Base-by-base conservation (phyloP, 1,284 basidiomycete genomes). In the Ceratobasidium papillatum region DNA sequence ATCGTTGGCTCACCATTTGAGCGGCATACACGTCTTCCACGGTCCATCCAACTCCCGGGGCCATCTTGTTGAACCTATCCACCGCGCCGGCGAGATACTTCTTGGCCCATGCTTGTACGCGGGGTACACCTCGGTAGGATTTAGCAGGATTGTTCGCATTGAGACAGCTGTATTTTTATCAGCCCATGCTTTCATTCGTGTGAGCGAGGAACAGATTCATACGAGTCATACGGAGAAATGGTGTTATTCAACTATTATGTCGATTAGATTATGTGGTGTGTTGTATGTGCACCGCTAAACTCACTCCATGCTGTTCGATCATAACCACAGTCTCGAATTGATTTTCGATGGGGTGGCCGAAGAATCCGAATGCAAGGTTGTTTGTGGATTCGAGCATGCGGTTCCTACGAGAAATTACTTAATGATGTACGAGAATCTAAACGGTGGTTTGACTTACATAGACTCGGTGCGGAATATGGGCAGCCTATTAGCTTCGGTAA, bases 401-500 rank as follows among this genome's bases (percentile, higher is more conserved):
- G 81, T 94, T 89, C 80, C 91, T 89, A 52, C 22, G 25, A 11
- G 54, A 62, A 49, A n/a, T 38, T 17, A 4, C n/a, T 41, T 34
- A 51, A 27, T 11, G 2, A 47, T n/a, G n/a, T n/a, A n/a, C n/a
- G n/a, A n/a, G n/a, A n/a, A n/a, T n/a, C n/a, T n/a, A n/a, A n/a
- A n/a, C n/a, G n/a, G 45, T n/a, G 19, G 38, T 17, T 7, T 47
- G 59, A 80, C 90, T 77, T 82, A 93, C 88, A 94, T 91, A 2
- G 93, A 94, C 81, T 93, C 93, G 0, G 94, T 95, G 59, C 95
- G 89, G 83, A 96, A 94, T 12, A 96, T 92, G 5, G 94, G 93
- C 54, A 94, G 83, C 4, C 86, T 88, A 77, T 90, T 88, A 22
- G 85, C 80, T 71, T 88, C 85, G 5, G 91, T 93, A 80, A 95